Evolutionary conservation across 176 grass and related monocot genomes (phyloP), one percentile per base, ranked within the genome.

Genomic region (Triticum turgidum): DNA sequence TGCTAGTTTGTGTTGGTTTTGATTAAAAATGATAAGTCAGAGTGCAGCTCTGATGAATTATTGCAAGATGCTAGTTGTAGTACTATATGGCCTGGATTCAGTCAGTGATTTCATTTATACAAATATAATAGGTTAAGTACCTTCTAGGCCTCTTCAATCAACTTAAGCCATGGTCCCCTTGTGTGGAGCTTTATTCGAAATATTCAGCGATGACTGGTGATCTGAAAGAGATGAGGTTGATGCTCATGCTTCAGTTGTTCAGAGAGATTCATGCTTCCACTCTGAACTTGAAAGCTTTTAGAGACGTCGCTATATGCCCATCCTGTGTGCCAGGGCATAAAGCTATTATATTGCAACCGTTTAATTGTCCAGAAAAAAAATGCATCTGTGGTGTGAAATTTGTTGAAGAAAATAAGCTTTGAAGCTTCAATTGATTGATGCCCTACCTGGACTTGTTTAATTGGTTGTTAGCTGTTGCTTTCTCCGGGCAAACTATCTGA

Each of bases 401-500:
- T 35, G 51, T 24, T 72, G 18, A 59, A 69, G 24, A 83, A 73
- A 73, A 47, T 47, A 66, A 74, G 18, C 0, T 74, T 66, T 72
- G 44, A 54, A 87, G 18, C 21, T 77, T 37, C 4, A 77, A 10
- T 38, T 75, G 42, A 54, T 54, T 18, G 63, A 30, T 39, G 62
- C 18, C 12, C 27, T 76, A 4, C 14, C 47, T 83, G 33, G 49
- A 61, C 25, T 64, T 84, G 37, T 63, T 61, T 66, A 29, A 70
- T 86, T 61, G 56, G 76, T 76, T 32, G 83, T 52, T 88, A 42
- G 34, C 9, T 41, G 81, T 81, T 85, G 69, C 85, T 77, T 6
- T 88, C 89, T 69, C 38, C 3, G 37, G 61, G 9, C 69, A 63
- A 68, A 80, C 75, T 61, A 11, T 79, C 42, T 80, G 85, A 80